Evolutionary conservation across 371 early-diverging fungal species (phyloP).

Genomic region (Circinella umbellata): DNA sequence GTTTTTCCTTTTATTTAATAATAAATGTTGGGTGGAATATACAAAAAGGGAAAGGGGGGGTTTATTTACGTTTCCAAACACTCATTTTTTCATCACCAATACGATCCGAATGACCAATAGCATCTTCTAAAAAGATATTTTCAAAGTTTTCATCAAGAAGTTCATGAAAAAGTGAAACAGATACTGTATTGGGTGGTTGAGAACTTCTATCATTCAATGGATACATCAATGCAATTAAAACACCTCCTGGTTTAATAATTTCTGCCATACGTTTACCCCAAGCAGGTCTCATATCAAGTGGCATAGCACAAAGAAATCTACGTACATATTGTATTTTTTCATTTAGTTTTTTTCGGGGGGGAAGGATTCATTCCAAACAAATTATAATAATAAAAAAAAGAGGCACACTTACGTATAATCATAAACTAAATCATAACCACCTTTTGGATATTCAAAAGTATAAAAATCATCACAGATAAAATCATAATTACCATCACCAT

Average conservation of each 20-base stretch:
- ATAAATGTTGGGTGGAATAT: too few species aligned
- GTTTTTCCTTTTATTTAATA: too few species aligned
- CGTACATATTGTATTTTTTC: too few species aligned
- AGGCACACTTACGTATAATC: constrained; percentile 81
- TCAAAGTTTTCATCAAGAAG: constrained; percentile 62
- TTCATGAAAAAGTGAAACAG: constrained; percentile 16
- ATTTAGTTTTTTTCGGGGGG: too few species aligned
- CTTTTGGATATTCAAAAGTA: constrained; percentile 57
- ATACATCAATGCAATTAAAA: constrained; percentile 84
- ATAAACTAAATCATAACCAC: constrained; percentile 73
- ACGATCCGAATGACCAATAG: constrained; percentile 54
- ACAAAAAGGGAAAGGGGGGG: too few species aligned
- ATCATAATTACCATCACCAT: constrained; percentile 34
- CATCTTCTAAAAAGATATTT: constrained; percentile 56
- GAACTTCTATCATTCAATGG: constrained; percentile 61
- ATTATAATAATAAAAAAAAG: too few species aligned
- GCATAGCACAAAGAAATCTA: constrained; percentile 87
- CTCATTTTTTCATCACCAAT: constrained; percentile 61
- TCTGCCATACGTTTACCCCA: constrained; percentile 80
- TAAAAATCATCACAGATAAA: constrained; percentile 79
- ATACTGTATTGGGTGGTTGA: not conserved
- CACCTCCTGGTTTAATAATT: constrained; percentile 73
- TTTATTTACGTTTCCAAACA: constrained; percentile 55
- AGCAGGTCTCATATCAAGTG: constrained; percentile 62
- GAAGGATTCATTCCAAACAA: too few species aligned